Conservation (phyloP, 2,329 filamentous ascomycete species). For the Ceratocystis eucalypticola region DNA sequence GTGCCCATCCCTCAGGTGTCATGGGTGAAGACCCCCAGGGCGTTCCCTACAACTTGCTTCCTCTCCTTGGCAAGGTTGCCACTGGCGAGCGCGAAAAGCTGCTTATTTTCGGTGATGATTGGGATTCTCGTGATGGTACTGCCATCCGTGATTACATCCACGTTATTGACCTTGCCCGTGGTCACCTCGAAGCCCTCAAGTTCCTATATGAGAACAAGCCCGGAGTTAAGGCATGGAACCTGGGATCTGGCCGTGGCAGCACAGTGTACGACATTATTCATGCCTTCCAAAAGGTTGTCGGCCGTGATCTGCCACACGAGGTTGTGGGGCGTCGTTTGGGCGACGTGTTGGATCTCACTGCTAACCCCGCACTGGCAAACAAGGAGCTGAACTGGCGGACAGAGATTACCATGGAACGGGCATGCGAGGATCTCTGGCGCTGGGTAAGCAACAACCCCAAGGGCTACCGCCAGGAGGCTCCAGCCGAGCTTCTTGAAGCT, state of each 20-base stretch:
- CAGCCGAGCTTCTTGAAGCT: conserved; percentile 59
- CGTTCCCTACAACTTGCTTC: conserved; percentile 88
- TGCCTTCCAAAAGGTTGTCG: conserved; percentile 78
- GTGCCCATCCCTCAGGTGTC: conserved; percentile 84
- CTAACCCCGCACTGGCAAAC: conserved; percentile 78
- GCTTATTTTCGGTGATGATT: conserved; percentile 90
- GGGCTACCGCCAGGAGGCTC: conserved; percentile 87
- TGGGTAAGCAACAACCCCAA: conserved; percentile 97
- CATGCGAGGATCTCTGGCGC: conserved; percentile 86
- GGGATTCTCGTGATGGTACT: conserved; percentile 77
- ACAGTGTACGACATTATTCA: conserved; percentile 97
- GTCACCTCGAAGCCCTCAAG: conserved; percentile 79
- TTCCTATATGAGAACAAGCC: conserved; percentile 74
- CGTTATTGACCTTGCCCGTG: conserved; percentile 75
- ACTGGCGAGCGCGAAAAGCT: conserved; percentile 91
- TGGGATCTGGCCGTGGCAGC: conserved; percentile 86
- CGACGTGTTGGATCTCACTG: conserved; percentile 88
- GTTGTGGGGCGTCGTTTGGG: conserved; percentile 70
- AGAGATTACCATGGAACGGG: conserved; percentile 76
- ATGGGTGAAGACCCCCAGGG: conserved; percentile 98
- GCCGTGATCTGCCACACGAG: conserved; percentile 73
- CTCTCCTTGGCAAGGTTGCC: conserved; percentile 86
- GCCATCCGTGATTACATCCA: conserved; percentile 98
- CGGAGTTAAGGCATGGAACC: conserved; percentile 89
- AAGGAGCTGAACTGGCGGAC: conserved; percentile 87